Conservation (phyloP, 306 rosid genomes). For the Clitoria ternatea region DNA sequence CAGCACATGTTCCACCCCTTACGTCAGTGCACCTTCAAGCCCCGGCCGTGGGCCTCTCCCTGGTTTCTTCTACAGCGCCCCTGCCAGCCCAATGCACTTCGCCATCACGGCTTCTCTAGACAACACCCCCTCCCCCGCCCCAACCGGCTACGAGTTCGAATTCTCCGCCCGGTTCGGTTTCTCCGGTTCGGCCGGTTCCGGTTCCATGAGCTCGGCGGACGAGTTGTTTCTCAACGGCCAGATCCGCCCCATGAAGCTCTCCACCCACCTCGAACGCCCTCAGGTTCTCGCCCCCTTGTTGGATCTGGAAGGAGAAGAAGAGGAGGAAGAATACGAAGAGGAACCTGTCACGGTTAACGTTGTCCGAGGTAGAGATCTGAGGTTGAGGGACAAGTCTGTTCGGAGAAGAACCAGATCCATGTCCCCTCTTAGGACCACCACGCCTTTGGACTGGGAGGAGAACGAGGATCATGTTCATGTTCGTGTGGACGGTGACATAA, state of each 20-base stretch:
- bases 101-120: conserved; percentile 37
- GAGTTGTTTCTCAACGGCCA: conserved; percentile 88
- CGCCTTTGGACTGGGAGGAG: conserved; percentile 51
- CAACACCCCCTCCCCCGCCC: conserved; percentile 21
- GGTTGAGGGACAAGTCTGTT: conserved; percentile 54
- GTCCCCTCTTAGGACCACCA: conserved; percentile 69
- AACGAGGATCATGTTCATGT: conserved; percentile 6
- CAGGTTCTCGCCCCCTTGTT: conserved; percentile 68
- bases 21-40: conserved; percentile 93
- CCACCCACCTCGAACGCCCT: conserved; percentile 72
- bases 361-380: conserved; percentile 85
- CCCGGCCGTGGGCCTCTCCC: conserved; percentile 62
- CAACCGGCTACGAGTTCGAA: conserved; percentile 69
- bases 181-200: conserved; percentile 33
- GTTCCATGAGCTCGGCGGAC: conserved; percentile 90
- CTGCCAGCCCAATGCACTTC: conserved; percentile 92
- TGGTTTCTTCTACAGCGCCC: conserved; percentile 90
- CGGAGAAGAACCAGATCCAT: conserved; percentile 87
- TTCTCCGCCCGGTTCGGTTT: conserved; percentile 72
- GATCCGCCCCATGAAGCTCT: conserved; percentile 96
- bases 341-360: conserved; percentile 6
- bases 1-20: conserved; percentile 90
- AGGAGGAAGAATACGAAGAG: conserved; percentile 26
- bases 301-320: conserved; percentile 66
- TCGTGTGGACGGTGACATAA: neutral